Conservation (phyloP, 2,329 filamentous ascomycete species). For the Fusarium sp. region DNA sequence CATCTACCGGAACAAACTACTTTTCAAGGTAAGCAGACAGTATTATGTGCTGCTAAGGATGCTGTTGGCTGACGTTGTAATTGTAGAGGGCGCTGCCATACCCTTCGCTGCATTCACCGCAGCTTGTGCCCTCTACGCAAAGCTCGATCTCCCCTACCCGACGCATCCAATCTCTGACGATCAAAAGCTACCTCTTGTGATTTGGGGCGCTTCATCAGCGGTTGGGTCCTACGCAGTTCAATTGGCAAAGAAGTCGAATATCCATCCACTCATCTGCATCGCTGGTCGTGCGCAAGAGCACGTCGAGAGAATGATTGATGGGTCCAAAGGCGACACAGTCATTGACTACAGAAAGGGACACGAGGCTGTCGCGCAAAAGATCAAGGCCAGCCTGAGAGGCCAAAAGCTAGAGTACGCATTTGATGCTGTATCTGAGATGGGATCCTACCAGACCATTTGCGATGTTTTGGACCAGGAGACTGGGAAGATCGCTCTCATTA, state of each 20-base stretch:
- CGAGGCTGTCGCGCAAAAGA: not conserved
- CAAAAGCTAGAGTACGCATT: conserved; percentile 11
- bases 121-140: conserved; percentile 10
- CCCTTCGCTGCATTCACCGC: conserved; percentile 21
- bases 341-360: conserved; percentile 26
- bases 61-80: not conserved
- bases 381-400: not conserved
- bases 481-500: conserved; percentile 21
- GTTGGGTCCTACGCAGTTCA: conserved; percentile 25
- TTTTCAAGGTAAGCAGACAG: not conserved
- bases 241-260: conserved; percentile 16
- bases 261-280: conserved; percentile 28
- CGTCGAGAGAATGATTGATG: conserved; percentile 15
- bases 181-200: not conserved
- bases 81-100: conserved; percentile 8
- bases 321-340: conserved; percentile 15
- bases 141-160: conserved; percentile 5
- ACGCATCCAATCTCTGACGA: not conserved
- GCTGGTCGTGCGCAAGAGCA: conserved; percentile 22
- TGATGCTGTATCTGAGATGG: conserved; percentile 25
- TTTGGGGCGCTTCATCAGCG: conserved; percentile 30
- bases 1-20: conserved; percentile 5
- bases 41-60: accelerated
- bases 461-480: not conserved
- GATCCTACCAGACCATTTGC: conserved; percentile 30